These are phyloP conservation scores for Serendipita sp. DNA, from an alignment of 768 basidiomycete genomes.

Conservation along the genomic window DNA sequence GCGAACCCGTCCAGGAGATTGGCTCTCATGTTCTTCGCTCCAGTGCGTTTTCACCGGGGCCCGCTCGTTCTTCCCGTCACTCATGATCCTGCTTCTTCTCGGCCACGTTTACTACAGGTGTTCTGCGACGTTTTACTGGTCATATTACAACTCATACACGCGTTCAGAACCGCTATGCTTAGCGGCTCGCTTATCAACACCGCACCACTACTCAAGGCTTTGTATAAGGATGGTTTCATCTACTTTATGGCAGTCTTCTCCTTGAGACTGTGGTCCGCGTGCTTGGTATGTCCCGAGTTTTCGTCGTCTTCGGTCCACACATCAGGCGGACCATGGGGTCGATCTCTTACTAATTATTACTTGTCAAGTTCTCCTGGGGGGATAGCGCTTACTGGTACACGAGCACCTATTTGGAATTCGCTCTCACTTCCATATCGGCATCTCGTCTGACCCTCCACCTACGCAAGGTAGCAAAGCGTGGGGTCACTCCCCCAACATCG, in stretches of 20 bases:
- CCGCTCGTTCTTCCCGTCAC: too few species aligned
- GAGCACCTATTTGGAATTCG: not conserved
- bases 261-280: not conserved
- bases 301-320: not conserved
- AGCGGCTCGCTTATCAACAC: too few species aligned
- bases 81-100: too few species aligned
- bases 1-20: too few species aligned
- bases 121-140: too few species aligned
- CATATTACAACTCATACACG: too few species aligned
- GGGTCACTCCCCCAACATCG: too few species aligned
- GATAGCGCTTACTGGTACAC: not conserved
- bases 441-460: not conserved
- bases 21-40: too few species aligned
- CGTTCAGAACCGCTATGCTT: too few species aligned
- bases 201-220: not conserved
- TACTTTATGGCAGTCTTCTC: not conserved
- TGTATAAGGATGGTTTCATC: not conserved
- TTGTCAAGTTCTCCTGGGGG: not conserved
- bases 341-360: not conserved
- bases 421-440: not conserved
- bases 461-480: not conserved
- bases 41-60: too few species aligned
- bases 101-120: too few species aligned
- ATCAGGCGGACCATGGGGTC: too few species aligned
- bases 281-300: not conserved